Evolutionary conservation across 129 eudicot species (phyloP).

Genomic region (Pittosporum tobira): DNA sequence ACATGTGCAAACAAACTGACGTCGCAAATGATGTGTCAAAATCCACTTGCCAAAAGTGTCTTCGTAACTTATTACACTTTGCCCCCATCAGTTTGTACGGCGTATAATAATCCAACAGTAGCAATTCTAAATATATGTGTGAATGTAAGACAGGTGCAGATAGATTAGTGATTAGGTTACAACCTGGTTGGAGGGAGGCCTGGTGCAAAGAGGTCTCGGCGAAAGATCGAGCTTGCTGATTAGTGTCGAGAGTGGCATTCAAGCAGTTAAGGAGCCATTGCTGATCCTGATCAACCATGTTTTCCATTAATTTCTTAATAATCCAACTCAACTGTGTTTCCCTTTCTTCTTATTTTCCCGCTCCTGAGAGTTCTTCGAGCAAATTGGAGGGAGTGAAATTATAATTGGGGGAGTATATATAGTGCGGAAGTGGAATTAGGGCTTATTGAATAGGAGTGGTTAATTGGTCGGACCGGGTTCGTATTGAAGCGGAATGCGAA

Average conservation of each 20-base stretch:
- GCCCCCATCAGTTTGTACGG: no score
- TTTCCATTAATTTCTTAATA: conserved; percentile 10
- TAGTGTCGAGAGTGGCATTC: conserved; percentile 82
- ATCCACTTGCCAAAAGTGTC: no score
- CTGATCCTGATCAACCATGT: conserved; percentile 63
- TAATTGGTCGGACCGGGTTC: conserved; percentile 6
- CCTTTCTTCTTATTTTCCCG: conserved; percentile 30
- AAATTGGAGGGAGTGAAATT: conserved; percentile 24
- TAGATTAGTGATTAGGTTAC: not conserved
- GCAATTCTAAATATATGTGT: no score
- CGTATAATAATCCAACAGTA: not conserved
- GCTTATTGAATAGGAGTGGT: not conserved
- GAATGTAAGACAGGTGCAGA: no score
- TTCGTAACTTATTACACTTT: no score
- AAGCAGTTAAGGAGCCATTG: conserved; percentile 85
- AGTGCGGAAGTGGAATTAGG: not conserved
- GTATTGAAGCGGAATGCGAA: not conserved
- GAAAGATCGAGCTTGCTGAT: conserved; percentile 69
- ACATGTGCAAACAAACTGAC: no score
- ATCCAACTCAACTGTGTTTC: conserved; percentile 5
- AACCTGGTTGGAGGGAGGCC: conserved; percentile 7
- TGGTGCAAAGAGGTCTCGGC: conserved; percentile 7
- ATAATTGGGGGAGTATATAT: conserved; percentile 21
- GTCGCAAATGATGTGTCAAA: no score
- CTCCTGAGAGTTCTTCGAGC: conserved; percentile 21